These are phyloP conservation scores for Fusarium buharicum DNA, from an alignment of 2,329 filamentous ascomycete genomes.

Conservation along the genomic window DNA sequence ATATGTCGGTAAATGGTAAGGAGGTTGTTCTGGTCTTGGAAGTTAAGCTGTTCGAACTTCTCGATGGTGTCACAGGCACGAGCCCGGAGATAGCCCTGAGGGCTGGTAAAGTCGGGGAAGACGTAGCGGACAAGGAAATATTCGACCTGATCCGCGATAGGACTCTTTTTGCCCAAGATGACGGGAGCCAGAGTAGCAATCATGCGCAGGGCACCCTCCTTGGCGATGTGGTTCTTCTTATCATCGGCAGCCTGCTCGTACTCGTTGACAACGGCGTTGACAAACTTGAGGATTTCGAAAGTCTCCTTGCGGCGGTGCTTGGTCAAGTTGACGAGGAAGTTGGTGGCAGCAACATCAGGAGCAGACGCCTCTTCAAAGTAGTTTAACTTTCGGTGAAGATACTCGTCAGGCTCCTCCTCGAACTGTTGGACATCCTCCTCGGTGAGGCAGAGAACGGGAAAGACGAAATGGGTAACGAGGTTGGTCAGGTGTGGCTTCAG, in stretches of 20 bases:
- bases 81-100: conserved; percentile 90
- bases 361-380: conserved; percentile 97
- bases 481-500: conserved; percentile 94
- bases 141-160: conserved; percentile 96
- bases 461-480: conserved; percentile 92
- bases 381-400: conserved; percentile 95
- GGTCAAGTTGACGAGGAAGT: conserved; percentile 94
- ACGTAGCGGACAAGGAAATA: conserved; percentile 99
- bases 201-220: conserved; percentile 96
- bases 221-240: conserved; percentile 93
- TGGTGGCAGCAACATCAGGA: conserved; percentile 94
- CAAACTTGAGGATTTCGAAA: conserved; percentile 91
- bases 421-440: conserved; percentile 95
- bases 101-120: conserved; percentile 95
- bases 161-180: conserved; percentile 97
- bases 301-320: conserved; percentile 96
- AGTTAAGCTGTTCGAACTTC: conserved; percentile 97
- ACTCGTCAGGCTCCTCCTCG: conserved; percentile 93
- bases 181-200: conserved; percentile 95
- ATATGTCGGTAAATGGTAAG: conserved; percentile 97
- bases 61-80: conserved; percentile 97
- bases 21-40: conserved; percentile 95
- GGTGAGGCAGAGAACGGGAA: conserved; percentile 92
- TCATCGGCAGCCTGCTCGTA: conserved; percentile 87
- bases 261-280: conserved; percentile 93